Conservation (phyloP, 2,329 filamentous ascomycete genomes). For the Cryphonectria nitschkei region DNA sequence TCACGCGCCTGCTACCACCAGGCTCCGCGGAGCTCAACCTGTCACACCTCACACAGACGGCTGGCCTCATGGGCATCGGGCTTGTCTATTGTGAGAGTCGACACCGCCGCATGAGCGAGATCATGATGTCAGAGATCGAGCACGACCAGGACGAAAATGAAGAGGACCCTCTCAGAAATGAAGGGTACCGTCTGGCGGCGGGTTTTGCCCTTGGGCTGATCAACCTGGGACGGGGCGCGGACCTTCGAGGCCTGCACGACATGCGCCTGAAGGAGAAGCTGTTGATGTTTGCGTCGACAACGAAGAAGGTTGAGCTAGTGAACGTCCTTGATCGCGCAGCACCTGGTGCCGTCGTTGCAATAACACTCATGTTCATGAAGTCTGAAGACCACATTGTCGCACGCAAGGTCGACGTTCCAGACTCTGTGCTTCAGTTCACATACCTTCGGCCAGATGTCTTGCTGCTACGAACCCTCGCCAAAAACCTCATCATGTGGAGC, state of each 20-base stretch:
- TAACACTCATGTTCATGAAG: conserved; percentile 96
- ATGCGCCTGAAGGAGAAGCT: conserved; percentile 92
- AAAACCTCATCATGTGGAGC: conserved; percentile 92
- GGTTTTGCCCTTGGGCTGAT: conserved; percentile 94
- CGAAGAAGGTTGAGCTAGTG: conserved; percentile 88
- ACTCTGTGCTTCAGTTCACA: conserved; percentile 89
- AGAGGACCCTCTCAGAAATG: conserved; percentile 82
- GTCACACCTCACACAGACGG: conserved; percentile 90
- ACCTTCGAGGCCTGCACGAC: conserved; percentile 86
- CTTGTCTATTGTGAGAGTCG: conserved; percentile 93
- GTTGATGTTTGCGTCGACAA: conserved; percentile 81
- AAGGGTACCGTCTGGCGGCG: conserved; percentile 94
- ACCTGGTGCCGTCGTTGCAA: conserved; percentile 87
- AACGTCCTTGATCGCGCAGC: conserved; percentile 92
- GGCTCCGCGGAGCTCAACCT: conserved; percentile 94
- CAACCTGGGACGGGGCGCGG: conserved; percentile 88
- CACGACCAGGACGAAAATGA: conserved; percentile 81
- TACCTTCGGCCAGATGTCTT: conserved; percentile 94
- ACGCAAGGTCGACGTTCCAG: conserved; percentile 89
- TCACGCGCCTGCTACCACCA: conserved; percentile 89
- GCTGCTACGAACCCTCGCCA: conserved; percentile 84
- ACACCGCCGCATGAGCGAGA: conserved; percentile 97
- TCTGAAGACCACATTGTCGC: conserved; percentile 86
- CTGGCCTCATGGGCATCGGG: conserved; percentile 95
- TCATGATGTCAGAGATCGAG: conserved; percentile 97